A percentile compares a stretch with the other conserved stretches of the same genome.
Evolutionary conservation across 805 yeast species (phyloP).

Genomic region (Candida saitoana): DNA sequence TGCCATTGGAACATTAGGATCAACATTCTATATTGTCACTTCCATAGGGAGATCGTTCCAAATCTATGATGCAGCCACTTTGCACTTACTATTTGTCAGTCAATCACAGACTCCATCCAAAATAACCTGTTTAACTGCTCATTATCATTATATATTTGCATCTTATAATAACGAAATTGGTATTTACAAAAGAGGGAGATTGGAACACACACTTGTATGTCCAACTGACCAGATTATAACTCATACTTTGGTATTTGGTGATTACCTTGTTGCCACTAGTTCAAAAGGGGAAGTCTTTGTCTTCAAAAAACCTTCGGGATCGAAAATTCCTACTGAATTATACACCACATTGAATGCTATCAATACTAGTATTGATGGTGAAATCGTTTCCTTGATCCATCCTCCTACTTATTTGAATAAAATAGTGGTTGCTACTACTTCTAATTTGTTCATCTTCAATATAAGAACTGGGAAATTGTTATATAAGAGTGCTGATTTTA

Average conservation of each 20-base stretch:
- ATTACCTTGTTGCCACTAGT: conserved; percentile 58
- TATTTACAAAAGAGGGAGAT: conserved; percentile 74
- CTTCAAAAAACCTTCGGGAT: conserved; percentile 46
- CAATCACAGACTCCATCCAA: conserved; percentile 67
- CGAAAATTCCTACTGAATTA: conserved; percentile 54
- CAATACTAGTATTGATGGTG: conserved; percentile 61
- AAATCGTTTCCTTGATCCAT: conserved; percentile 66
- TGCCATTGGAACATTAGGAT: conserved; percentile 83
- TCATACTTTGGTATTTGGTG: conserved; percentile 69
- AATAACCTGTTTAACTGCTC: conserved; percentile 72
- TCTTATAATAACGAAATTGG: conserved; percentile 71
- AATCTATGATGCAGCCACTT: conserved; percentile 84
- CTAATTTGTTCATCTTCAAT: conserved; percentile 61
- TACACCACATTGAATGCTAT: conserved; percentile 58
- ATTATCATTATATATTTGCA: conserved; percentile 79
- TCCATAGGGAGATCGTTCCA: conserved; percentile 88
- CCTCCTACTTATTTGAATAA: conserved; percentile 92
- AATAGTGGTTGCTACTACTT: conserved; percentile 73
- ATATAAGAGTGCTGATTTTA: conserved; percentile 42
- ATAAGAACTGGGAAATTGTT: conserved; percentile 72
- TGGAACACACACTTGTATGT: conserved; percentile 43
- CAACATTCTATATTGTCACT: conserved; percentile 82
- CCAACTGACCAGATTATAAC: conserved; percentile 37
- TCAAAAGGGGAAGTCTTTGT: conserved; percentile 43
- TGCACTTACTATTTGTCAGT: conserved; percentile 82